Percentiles rank a stretch among this genome's conserved stretches.
phyloP scores from a whole-genome alignment of 345 rosid species.

The Balakata baccata region DNA sequence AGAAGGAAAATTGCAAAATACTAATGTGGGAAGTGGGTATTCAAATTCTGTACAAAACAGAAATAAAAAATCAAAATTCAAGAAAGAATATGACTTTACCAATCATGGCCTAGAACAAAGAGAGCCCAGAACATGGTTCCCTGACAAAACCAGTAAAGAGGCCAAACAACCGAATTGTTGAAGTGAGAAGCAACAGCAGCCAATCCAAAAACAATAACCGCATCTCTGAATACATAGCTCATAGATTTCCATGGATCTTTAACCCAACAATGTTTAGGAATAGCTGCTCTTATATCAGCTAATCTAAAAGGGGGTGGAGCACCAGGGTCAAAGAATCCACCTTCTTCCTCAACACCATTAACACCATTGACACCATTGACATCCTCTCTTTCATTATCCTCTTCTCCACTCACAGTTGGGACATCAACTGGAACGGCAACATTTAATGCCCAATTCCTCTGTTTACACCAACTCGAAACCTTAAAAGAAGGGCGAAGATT shows the following conservation, averaged over 20 bases:
- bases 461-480: slow-evolving; percentile 7
- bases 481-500: slow-evolving; percentile 31
- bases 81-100: slow-evolving; percentile 38
- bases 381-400: slow-evolving; percentile 21
- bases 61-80: neutral
- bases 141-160: slow-evolving; percentile 83
- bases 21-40: neutral
- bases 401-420: slow-evolving; percentile 19
- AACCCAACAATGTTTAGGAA: slow-evolving; percentile 94
- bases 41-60: neutral
- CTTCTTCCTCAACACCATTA: slow-evolving; percentile 18
- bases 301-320: slow-evolving; percentile 36
- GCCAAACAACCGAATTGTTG: slow-evolving; percentile 79
- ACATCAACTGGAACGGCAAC: slow-evolving; percentile 49
- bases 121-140: slow-evolving; percentile 99
- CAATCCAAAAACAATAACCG: slow-evolving; percentile 55
- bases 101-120: slow-evolving; percentile 95
- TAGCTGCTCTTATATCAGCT: slow-evolving; percentile 76
- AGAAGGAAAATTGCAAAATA: neutral
- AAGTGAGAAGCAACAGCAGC: slow-evolving; percentile 70
- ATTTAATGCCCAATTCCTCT: slow-evolving; percentile 47
- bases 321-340: slow-evolving; percentile 40
- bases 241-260: slow-evolving; percentile 78
- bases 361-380: slow-evolving; percentile 13
- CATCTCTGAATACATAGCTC: slow-evolving; percentile 81